phyloP scores from a whole-genome alignment of 306 rosid species.

The Nissolia schottii region DNA sequence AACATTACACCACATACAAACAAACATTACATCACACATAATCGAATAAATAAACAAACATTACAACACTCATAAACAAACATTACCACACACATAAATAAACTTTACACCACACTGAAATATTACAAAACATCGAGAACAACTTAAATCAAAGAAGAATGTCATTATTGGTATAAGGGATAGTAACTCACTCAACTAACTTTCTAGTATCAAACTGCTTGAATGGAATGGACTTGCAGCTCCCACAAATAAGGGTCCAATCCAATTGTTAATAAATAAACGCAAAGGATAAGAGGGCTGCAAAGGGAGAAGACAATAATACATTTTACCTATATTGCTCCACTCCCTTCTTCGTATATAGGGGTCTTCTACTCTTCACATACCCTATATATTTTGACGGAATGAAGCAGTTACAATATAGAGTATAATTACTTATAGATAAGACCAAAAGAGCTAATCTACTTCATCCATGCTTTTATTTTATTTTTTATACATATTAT shows the following conservation, averaged over 20 bases:
- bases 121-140: no score
- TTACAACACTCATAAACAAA: no score
- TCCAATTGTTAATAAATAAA: not conserved
- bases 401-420: not conserved
- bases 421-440: not conserved
- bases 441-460: not conserved
- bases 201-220: not conserved
- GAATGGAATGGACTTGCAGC: not conserved
- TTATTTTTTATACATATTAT: no score
- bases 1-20: no score
- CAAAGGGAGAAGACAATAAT: not conserved
- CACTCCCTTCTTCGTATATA: not conserved
- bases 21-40: no score
- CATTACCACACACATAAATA: no score
- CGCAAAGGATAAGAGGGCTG: not conserved
- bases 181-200: not conserved
- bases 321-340: not conserved
- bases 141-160: no score
- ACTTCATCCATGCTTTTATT: no score
- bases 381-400: not conserved
- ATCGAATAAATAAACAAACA: no score
- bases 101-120: no score
- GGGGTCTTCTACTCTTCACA: no score
- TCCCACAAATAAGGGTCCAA: not conserved
- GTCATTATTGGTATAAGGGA: not conserved